Evolutionary conservation across 805 yeast species (phyloP), one percentile per base, ranked within the genome.

Genomic region (Yamadazyma philogaea): DNA sequence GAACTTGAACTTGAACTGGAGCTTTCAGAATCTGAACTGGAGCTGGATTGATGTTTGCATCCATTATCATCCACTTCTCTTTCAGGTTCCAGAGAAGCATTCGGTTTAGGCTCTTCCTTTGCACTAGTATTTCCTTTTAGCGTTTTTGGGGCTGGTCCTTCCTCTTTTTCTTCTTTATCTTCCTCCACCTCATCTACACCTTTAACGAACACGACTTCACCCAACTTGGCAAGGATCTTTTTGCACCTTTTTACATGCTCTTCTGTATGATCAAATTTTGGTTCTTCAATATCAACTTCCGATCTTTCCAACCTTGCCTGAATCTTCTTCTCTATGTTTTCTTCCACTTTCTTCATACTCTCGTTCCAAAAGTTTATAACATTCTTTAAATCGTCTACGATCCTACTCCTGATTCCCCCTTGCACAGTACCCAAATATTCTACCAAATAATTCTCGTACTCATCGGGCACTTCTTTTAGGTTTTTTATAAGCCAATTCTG

Each of bases 401-500:
- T 57, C 48, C 95, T 64, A 20, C 70, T 76, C 48, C 79, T 68
- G 2, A 88, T 77, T 0, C 85, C 87, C 1, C 95, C 95, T 59
- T 82, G 84, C 20, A 86, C 56, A 0, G 84, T 84, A 15, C 63
- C 70, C 15, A 84, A 56, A 52, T 86, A 86, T 5, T 55, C 56
- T 11, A 67, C 46, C 44, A 86, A 59, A 20, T 77, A 74, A 1
- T 56, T 61, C 39, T 75, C 79, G 54, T 83, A 85, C 7, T 68
- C 63, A 0, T 63, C 66, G 2, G 81, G 84, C 17, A 82, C 77
- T 18, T 52, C 48, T 38, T 64, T 70, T 24, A 84, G 61, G 57
- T 86, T 80, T 54, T 79, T 81, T 49, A 87, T 63, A 33, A 87
- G 72, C 95, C 95, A 87, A 56, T 86, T 86, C 61, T 87, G 95